phyloP scores from a whole-genome alignment of 169 alveolate genomes.

The Pseudocohnilembus persalinus region DNA sequence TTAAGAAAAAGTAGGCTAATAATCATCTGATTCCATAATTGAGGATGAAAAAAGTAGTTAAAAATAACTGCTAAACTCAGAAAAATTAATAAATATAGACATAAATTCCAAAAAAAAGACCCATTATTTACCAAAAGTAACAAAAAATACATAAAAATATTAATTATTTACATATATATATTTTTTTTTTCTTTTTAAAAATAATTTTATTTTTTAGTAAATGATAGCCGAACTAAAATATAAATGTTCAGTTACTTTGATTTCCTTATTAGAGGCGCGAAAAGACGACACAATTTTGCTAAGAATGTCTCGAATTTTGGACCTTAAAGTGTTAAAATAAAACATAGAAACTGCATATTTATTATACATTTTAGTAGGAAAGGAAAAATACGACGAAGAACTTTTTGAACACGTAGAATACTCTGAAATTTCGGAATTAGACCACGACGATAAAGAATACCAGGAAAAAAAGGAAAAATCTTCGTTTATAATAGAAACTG shows the following conservation, averaged over 20 bases:
- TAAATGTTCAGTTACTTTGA: slow-evolving; percentile 44
- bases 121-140: not conserved
- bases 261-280: slow-evolving; percentile 44
- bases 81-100: not conserved
- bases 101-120: not conserved
- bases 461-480: slow-evolving; percentile 1
- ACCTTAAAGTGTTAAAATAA: slow-evolving; percentile 30
- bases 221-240: slow-evolving; percentile 42
- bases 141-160: no score
- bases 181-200: no score
- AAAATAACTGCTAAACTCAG: not conserved
- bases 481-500: slow-evolving; percentile 47
- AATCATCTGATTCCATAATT: no score
- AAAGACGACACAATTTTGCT: slow-evolving; percentile 37
- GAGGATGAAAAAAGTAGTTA: not conserved
- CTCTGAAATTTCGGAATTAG: not conserved
- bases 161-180: no score
- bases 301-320: slow-evolving; percentile 32
- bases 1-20: not conserved
- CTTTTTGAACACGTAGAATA: slow-evolving; percentile 19
- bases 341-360: slow-evolving; percentile 36
- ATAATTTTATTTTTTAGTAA: slow-evolving; percentile 20
- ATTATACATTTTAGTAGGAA: slow-evolving; percentile 6
- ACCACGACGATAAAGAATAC: not conserved
- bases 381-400: slow-evolving; percentile 28